phyloP scores from a whole-genome alignment of 2,329 filamentous ascomycete species.

The Aspergillus candidus region DNA sequence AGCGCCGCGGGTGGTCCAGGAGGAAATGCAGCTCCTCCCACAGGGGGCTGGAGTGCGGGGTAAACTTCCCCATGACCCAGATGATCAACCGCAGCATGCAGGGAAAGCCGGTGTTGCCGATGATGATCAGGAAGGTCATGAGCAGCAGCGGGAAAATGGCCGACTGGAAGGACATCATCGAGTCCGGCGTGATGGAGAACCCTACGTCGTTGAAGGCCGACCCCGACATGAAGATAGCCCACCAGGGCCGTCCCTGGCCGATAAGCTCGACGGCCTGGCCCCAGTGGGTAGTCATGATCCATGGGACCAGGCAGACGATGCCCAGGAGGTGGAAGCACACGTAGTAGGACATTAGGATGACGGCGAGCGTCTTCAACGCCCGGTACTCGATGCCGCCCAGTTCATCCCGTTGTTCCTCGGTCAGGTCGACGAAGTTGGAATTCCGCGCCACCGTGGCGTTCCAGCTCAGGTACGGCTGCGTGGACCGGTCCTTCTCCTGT shows the following conservation, averaged over 20 bases:
- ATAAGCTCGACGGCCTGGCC: slow-evolving; percentile 56
- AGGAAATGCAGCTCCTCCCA: slow-evolving; percentile 91
- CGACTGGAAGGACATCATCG: slow-evolving; percentile 81
- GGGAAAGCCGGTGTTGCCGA: slow-evolving; percentile 92
- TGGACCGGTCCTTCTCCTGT: slow-evolving; percentile 38
- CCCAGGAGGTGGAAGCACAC: slow-evolving; percentile 76
- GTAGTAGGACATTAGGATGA: slow-evolving; percentile 74
- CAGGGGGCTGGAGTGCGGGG: slow-evolving; percentile 60
- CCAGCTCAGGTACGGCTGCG: slow-evolving; percentile 88
- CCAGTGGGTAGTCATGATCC: slow-evolving; percentile 65
- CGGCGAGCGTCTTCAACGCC: slow-evolving; percentile 75
- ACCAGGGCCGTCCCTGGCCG: slow-evolving; percentile 70
- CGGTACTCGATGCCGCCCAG: slow-evolving; percentile 95
- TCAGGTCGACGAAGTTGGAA: slow-evolving; percentile 82
- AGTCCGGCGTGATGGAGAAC: slow-evolving; percentile 84
- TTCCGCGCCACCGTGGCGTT: slow-evolving; percentile 89
- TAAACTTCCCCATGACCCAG: slow-evolving; percentile 66
- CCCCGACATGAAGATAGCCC: slow-evolving; percentile 80
- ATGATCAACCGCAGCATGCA: slow-evolving; percentile 92
- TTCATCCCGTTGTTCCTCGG: slow-evolving; percentile 87
- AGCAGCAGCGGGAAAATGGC: slow-evolving; percentile 70
- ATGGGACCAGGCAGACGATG: slow-evolving; percentile 67
- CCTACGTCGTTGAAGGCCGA: slow-evolving; percentile 95
- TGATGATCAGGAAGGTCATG: slow-evolving; percentile 80
- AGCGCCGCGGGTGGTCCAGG: slow-evolving; percentile 88